Conservation (phyloP, 805 yeast species). For the Ogataea siamensis region DNA sequence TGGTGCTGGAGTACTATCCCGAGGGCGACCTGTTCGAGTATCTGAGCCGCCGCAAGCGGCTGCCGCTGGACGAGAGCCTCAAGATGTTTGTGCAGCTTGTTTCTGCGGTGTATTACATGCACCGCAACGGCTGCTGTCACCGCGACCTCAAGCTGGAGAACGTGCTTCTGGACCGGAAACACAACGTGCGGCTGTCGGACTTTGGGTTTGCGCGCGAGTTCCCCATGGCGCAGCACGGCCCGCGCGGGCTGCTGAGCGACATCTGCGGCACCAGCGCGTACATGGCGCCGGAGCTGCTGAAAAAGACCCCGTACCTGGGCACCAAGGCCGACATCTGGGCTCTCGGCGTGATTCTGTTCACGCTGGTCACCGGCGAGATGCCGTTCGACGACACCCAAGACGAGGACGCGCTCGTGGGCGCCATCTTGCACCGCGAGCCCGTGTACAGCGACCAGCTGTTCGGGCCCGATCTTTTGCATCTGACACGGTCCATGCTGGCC, state of each 20-base stretch:
- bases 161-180: slow-evolving; percentile 54
- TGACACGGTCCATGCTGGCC: slow-evolving; percentile 53
- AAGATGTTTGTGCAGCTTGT: slow-evolving; percentile 62
- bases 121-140: slow-evolving; percentile 74
- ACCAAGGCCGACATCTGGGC: slow-evolving; percentile 88
- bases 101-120: slow-evolving; percentile 70
- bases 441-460: slow-evolving; percentile 38
- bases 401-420: slow-evolving; percentile 58
- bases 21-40: slow-evolving; percentile 74
- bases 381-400: slow-evolving; percentile 79
- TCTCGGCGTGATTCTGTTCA: slow-evolving; percentile 82
- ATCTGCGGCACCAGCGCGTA: slow-evolving; percentile 93
- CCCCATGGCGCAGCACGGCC: slow-evolving; percentile 30
- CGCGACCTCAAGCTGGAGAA: slow-evolving; percentile 85
- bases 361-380: slow-evolving; percentile 80
- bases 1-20: slow-evolving; percentile 87
- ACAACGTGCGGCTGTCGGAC: slow-evolving; percentile 77
- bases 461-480: slow-evolving; percentile 47
- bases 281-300: slow-evolving; percentile 92
- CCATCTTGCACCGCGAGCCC: slow-evolving; percentile 68
- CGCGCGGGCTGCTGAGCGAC: slow-evolving; percentile 56
- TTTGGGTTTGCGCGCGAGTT: slow-evolving; percentile 91
- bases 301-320: slow-evolving; percentile 71
- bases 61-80: slow-evolving; percentile 50
- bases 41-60: slow-evolving; percentile 49